A percentile compares a stretch with the other conserved stretches of the same genome.
Evolutionary conservation across 495 filamentous ascomycete species (phyloP).

Genomic region (Thermothielavioides terrestris): DNA sequence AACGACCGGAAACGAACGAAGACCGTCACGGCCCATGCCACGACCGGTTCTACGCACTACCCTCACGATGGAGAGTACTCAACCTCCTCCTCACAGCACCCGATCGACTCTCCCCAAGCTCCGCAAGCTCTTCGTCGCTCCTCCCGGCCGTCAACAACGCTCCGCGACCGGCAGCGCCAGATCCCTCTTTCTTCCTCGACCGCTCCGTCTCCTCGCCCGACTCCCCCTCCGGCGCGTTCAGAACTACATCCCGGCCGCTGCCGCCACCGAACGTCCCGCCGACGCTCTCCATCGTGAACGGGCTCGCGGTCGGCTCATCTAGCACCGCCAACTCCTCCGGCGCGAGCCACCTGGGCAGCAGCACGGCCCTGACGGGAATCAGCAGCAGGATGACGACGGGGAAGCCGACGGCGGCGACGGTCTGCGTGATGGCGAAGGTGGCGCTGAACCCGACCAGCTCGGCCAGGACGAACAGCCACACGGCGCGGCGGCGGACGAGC

Average conservation of each 20-base stretch:
- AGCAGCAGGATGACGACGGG: constrained; percentile 76
- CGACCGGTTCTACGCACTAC: not conserved
- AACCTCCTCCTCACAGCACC: constrained; percentile 3
- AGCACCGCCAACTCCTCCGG: constrained; percentile 59
- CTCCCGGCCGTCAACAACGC: constrained; percentile 1
- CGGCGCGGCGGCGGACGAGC: constrained; percentile 49
- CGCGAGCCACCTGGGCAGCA: constrained; percentile 65
- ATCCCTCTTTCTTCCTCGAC: constrained; percentile 6
- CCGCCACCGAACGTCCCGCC: constrained; percentile 55
- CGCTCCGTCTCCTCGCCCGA: not conserved
- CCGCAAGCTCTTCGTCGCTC: constrained; percentile 28
- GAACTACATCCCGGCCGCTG: not conserved
- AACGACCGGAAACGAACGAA: not conserved
- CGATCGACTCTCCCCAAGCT: constrained; percentile 24
- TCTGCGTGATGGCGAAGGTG: constrained; percentile 93
- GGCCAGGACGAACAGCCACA: constrained; percentile 71
- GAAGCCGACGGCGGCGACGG: constrained; percentile 89
- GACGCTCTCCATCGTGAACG: constrained; percentile 78
- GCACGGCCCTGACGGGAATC: constrained; percentile 64
- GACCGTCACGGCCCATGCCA: not conserved
- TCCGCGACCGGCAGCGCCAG: not conserved
- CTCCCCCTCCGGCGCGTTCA: not conserved
- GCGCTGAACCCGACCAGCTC: constrained; percentile 74
- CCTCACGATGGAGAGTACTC: not conserved
- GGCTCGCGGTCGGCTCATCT: constrained; percentile 74